These are phyloP conservation scores for Jimgerdemannia lactiflua DNA, from an alignment of 192 early-diverging fungal species.

Conservation along the genomic window DNA sequence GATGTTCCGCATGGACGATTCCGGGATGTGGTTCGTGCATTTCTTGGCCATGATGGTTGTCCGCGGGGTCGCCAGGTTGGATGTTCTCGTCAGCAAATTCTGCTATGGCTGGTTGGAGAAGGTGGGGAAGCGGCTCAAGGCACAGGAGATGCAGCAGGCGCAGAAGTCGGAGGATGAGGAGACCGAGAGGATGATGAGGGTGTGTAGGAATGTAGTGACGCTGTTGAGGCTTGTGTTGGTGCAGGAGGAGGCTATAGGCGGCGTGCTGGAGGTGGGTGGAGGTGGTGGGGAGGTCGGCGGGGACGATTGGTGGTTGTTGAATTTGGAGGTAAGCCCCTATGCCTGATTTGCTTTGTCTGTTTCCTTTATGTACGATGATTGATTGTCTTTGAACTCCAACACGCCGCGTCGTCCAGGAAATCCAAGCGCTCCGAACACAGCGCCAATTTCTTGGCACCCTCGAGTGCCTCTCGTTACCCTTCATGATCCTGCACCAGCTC, in stretches of 20 bases:
- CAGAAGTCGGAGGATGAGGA: slow-evolving; percentile 10
- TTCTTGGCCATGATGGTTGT: slow-evolving; percentile 28
- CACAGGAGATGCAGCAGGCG: slow-evolving; percentile 5
- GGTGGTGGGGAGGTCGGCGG: not conserved
- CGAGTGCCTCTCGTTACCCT: not conserved
- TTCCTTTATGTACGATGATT: not conserved
- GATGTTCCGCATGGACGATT: not conserved
- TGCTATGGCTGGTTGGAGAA: slow-evolving; percentile 22
- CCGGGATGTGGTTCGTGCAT: slow-evolving; percentile 17
- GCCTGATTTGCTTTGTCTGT: not conserved
- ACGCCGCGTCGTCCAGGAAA: slow-evolving; percentile 4
- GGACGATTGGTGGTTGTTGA: not conserved
- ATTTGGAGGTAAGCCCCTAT: not conserved
- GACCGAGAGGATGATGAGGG: slow-evolving; percentile 15
- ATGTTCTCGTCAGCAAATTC: slow-evolving; percentile 16
- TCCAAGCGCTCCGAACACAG: slow-evolving; percentile 16
- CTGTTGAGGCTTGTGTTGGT: slow-evolving; percentile 35
- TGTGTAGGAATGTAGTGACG: slow-evolving; percentile 29
- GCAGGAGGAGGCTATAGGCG: slow-evolving; percentile 10
- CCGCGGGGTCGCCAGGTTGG: slow-evolving; percentile 14
- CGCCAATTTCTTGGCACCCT: slow-evolving; percentile 3
- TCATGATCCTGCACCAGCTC: slow-evolving; percentile 6
- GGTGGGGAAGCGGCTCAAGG: slow-evolving; percentile 1
- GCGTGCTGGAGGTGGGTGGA: not conserved
- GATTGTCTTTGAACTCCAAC: not conserved